Evolutionary conservation across 2,329 filamentous ascomycete genomes (phyloP).

Genomic region (Pestalotiopsis sp.): DNA sequence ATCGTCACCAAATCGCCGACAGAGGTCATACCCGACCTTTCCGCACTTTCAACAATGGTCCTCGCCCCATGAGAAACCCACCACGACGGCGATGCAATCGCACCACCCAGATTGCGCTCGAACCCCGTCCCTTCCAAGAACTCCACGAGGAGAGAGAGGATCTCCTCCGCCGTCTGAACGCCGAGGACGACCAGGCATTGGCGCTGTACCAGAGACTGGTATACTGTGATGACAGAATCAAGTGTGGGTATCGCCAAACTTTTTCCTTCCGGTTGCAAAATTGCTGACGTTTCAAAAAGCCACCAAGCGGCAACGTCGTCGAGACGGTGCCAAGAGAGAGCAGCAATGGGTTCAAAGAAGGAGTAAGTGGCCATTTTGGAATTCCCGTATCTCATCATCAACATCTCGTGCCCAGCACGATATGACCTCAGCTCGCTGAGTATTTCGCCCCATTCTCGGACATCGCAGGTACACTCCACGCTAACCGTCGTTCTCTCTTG

Average conservation of each 20-base stretch:
- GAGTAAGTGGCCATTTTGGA: conserved; percentile 15
- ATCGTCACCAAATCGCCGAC: no score
- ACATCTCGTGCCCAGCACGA: no score
- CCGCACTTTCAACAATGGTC: no score
- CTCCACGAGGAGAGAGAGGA: conserved; percentile 51
- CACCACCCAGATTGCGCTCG: conserved; percentile 19
- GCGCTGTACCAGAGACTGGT: conserved; percentile 43
- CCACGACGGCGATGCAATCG: background rate
- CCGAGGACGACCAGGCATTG: conserved; percentile 39
- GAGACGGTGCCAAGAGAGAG: conserved; percentile 41
- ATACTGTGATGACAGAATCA: conserved; percentile 35
- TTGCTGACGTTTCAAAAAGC: no score
- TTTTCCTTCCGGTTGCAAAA: background rate
- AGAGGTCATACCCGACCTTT: no score
- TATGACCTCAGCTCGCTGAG: no score
- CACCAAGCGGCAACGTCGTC: background rate
- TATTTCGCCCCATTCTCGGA: background rate
- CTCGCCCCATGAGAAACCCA: no score
- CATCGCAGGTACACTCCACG: background rate
- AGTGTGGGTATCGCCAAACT: conserved; percentile 15
- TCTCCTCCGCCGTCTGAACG: conserved; percentile 43
- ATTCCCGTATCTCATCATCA: background rate
- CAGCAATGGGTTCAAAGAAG: conserved; percentile 42
- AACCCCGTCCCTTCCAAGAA: conserved; percentile 42
- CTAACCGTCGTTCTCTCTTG: background rate